A percentile compares a stretch with the other conserved stretches of the same genome.
phyloP scores from a whole-genome alignment of 2,329 filamentous ascomycete genomes.

The Penicillium paneum region DNA sequence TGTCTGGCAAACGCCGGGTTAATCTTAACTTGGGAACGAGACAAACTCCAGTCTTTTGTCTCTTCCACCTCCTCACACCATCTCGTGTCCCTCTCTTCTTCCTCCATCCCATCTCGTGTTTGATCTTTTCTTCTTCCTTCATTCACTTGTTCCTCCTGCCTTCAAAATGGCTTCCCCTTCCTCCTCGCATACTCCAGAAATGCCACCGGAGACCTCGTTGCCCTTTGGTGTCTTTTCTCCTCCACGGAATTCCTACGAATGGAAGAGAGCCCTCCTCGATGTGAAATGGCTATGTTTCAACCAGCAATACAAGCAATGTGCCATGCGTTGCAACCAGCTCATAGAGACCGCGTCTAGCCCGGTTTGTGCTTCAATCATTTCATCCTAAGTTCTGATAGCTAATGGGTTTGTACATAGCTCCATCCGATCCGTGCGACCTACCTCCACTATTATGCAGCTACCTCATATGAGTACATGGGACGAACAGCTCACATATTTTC shows the following conservation, averaged over 20 bases:
- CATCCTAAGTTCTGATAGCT: not conserved
- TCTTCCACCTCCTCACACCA: not conserved
- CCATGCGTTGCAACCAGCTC: constrained; percentile 31
- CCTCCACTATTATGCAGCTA: constrained; percentile 48
- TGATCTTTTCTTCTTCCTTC: not conserved
- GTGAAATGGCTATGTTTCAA: constrained; percentile 38
- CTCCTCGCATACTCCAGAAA: not conserved
- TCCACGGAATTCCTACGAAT: constrained; percentile 27
- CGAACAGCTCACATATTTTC: constrained; percentile 48
- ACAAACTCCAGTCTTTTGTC: not conserved
- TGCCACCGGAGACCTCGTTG: constrained; percentile 10
- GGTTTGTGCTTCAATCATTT: constrained; percentile 21
- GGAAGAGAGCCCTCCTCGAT: constrained; percentile 32
- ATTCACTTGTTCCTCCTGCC: not conserved
- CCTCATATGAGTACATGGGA: constrained; percentile 48
- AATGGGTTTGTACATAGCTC: constrained; percentile 25
- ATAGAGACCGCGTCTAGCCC: constrained; percentile 25
- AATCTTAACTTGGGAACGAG: too few relatives aligned
- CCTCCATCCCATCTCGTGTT: not conserved
- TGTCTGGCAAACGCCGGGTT: not conserved
- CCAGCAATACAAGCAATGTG: constrained; percentile 43
- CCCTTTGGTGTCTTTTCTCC: constrained; percentile 16
- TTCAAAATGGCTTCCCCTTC: not conserved
- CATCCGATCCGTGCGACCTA: constrained; percentile 38
- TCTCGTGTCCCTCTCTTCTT: not conserved